Evolutionary conservation across 371 early-diverging fungal genomes (phyloP).

Genomic region (Mortierella sp.): DNA sequence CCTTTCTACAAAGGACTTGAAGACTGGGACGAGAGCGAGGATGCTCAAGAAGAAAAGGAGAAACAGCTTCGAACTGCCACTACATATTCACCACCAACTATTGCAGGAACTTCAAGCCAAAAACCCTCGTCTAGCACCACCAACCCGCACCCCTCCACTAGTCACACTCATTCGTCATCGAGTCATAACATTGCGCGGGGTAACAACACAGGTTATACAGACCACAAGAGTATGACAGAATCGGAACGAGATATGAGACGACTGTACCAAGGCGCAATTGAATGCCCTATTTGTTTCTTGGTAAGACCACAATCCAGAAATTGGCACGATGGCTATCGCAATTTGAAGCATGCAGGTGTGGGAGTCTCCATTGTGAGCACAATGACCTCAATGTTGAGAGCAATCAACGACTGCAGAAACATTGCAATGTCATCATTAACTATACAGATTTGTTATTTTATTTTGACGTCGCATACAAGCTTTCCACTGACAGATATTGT

Average conservation of each 20-base stretch:
- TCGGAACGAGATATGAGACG: slow-evolving; percentile 53
- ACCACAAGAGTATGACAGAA: slow-evolving; percentile 20
- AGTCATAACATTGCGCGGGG: slow-evolving; percentile 10
- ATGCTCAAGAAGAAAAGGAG: slow-evolving; percentile 44
- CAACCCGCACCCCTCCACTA: no score
- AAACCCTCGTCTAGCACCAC: not conserved
- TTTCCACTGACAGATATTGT: not conserved
- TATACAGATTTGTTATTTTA: not conserved
- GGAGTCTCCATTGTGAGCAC: slow-evolving; percentile 24
- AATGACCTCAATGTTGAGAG: slow-evolving; percentile 29
- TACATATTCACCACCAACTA: not conserved
- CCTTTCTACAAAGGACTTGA: slow-evolving; percentile 91
- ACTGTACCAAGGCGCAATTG: slow-evolving; percentile 77
- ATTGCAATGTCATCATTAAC: not conserved
- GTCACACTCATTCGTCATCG: slow-evolving; percentile 6
- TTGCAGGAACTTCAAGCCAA: not conserved
- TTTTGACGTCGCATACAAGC: not conserved
- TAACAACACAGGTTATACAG: slow-evolving; percentile 14
- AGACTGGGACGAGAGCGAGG: slow-evolving; percentile 68
- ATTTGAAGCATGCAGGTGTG: not conserved
- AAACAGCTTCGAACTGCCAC: slow-evolving; percentile 6
- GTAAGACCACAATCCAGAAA: slow-evolving; percentile 58
- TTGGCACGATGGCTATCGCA: not conserved
- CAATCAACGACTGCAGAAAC: slow-evolving; percentile 1
- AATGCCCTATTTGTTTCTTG: slow-evolving; percentile 96